phyloP scores from a whole-genome alignment of 192 early-diverging fungal genomes.

The Anaeromyces robustus region DNA sequence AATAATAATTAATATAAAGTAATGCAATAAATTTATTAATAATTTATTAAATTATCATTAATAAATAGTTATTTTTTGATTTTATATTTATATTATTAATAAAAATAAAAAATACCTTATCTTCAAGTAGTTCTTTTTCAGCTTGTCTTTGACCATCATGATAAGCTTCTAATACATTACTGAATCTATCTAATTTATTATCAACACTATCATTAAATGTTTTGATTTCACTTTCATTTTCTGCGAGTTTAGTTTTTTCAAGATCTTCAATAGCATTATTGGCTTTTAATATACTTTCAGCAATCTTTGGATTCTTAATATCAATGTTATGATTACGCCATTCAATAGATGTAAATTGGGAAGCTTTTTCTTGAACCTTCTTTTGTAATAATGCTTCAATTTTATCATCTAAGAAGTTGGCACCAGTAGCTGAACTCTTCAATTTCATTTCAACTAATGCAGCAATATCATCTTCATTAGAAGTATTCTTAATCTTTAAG shows the following conservation, averaged over 20 bases:
- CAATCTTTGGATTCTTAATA: not conserved
- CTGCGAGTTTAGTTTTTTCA: constrained; percentile 6
- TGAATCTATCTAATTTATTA: constrained; percentile 27
- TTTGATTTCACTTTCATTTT: constrained; percentile 4
- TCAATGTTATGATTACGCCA: not conserved
- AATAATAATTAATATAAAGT: not conserved
- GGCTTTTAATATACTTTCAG: constrained; percentile 4
- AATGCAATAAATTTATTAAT: not conserved
- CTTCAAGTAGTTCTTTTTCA: constrained; percentile 44
- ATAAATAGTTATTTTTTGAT: too few relatives aligned
- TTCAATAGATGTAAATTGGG: not conserved
- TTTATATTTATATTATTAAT: not conserved
- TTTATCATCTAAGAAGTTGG: not conserved
- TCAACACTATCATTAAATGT: constrained; percentile 8
- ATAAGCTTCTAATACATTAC: constrained; percentile 32
- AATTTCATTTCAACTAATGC: constrained; percentile 20
- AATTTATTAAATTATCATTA: not conserved
- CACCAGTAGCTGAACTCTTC: not conserved
- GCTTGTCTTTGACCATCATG: constrained; percentile 41
- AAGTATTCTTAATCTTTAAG: constrained; percentile 16
- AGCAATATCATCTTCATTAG: constrained; percentile 15
- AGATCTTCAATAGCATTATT: constrained; percentile 5
- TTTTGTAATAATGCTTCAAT: not conserved
- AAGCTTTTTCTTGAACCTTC: not conserved
- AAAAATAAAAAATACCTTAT: constrained; percentile 18